These are phyloP conservation scores for Triadica sebifera DNA, from an alignment of 345 rosid species.

Conservation along the genomic window DNA sequence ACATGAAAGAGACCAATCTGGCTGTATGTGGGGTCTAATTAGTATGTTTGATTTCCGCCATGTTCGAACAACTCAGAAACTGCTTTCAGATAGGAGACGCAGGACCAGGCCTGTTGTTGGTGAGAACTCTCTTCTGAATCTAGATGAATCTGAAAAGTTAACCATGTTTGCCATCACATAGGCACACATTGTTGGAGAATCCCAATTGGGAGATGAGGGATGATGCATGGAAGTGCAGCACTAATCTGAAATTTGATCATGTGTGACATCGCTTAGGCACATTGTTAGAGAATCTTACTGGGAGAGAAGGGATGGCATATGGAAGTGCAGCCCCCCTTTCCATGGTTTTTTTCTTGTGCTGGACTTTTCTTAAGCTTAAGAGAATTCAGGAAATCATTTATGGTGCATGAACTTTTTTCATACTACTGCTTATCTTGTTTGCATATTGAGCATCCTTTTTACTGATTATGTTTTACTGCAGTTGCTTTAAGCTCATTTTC, in stretches of 20 bases:
- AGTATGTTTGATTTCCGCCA: slow-evolving; percentile 77
- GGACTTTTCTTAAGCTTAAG: slow-evolving; percentile 3
- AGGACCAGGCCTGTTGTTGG: slow-evolving; percentile 42
- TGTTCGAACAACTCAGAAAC: slow-evolving; percentile 61
- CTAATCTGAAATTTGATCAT: neutral
- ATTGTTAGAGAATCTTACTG: neutral
- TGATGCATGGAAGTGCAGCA: slow-evolving; percentile 33
- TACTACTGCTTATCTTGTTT: neutral
- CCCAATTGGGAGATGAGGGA: slow-evolving; percentile 65
- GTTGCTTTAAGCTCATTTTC: slow-evolving; percentile 4
- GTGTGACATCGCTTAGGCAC: neutral
- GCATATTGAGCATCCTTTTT: neutral
- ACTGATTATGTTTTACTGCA: slow-evolving; percentile 7
- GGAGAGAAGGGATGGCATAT: neutral
- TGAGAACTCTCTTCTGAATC: slow-evolving; percentile 35
- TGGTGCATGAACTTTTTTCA: neutral
- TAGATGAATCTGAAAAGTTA: neutral
- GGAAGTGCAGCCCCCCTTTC: neutral
- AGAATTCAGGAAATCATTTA: neutral
- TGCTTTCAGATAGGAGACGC: slow-evolving; percentile 62
- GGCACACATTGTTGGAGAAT: slow-evolving; percentile 51
- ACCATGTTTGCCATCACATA: neutral
- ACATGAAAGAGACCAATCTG: slow-evolving; percentile 61
- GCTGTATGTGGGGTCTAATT: slow-evolving; percentile 85
- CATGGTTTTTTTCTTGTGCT: neutral